Evolutionary conservation across 2,329 filamentous ascomycete species (phyloP), one percentile per base, ranked within the genome.

Genomic region (Westerdykella sp.): DNA sequence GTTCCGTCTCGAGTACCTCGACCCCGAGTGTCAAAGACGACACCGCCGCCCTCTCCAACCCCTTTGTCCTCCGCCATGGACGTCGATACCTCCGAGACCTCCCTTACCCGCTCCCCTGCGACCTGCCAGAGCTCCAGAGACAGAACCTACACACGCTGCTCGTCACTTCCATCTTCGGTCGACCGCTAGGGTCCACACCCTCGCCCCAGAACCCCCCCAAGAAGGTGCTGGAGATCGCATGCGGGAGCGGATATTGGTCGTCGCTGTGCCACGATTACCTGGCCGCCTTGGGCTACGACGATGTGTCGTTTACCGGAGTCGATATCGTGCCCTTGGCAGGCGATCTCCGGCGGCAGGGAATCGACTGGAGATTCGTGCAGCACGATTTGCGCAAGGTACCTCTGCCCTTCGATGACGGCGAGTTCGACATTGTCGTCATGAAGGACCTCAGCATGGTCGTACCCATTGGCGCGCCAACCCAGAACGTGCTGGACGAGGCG

Each of bases 221-320:
- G 56, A 83, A 81, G 51, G 84, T 97, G 22, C 75, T 97, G 18
- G 91, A 97, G 60, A 69, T 96, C 28, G 89, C 83, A 23, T 97
- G 91, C 65, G 90, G 90, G 14, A 85, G 85, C 15, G 91, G 81
- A 18, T 86, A 94, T 62, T 96, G 90, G 90, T 90, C 86, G 55
- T 84, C 86, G 25, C 82, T 88, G 73, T 94, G 87, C 64, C 85
- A 95, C 65, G 80, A 87, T 30, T 85, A 87, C 67, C 87, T 90
- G 60, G 75, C 78, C 44, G 76, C 79, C 39, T 74, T 78, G 43
- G 87, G 87, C 12, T 77, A 85, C 59, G 69, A 75, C 4, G 76
- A 81, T 47, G 82, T 94, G 16, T 79, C 80, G 5, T 95, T 94
- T 61, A 87, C 84, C 0, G 90, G 89, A 1, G 68, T 95, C 34